Evolutionary conservation across 805 yeast species (phyloP).

Genomic region (Candida sakaeoensis): DNA sequence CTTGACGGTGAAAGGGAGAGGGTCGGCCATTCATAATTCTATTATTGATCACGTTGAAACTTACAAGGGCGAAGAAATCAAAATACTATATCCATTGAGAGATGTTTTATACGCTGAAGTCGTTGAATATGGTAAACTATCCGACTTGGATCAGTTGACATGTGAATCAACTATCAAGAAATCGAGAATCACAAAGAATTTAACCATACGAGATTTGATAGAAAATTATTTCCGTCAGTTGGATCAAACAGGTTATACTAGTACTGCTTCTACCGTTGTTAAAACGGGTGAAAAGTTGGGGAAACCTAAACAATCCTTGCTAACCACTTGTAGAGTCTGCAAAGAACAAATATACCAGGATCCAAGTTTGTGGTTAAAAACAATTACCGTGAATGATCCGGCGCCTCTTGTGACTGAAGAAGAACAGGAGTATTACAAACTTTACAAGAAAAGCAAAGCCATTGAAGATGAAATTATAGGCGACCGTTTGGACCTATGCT

Average conservation of each 20-base stretch:
- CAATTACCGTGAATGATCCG: slow-evolving; percentile 60
- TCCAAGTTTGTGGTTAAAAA: slow-evolving; percentile 63
- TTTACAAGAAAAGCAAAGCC: slow-evolving; percentile 5
- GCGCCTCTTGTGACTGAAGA: slow-evolving; percentile 43
- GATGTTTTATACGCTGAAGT: slow-evolving; percentile 74
- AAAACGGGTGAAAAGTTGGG: slow-evolving; percentile 79
- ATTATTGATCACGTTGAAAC: slow-evolving; percentile 42
- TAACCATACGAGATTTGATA: slow-evolving; percentile 79
- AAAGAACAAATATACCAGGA: slow-evolving; percentile 48
- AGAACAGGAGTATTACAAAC: slow-evolving; percentile 29
- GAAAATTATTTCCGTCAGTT: slow-evolving; percentile 66
- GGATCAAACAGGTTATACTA: slow-evolving; percentile 72
- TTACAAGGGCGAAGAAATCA: slow-evolving; percentile 29
- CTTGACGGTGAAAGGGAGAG: slow-evolving; percentile 83
- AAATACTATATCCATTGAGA: slow-evolving; percentile 65
- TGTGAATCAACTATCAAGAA: slow-evolving; percentile 17
- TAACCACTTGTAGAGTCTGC: slow-evolving; percentile 53
- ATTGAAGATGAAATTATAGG: slow-evolving; percentile 8
- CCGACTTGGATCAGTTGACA: slow-evolving; percentile 33
- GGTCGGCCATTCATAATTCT: slow-evolving; percentile 55
- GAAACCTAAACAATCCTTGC: slow-evolving; percentile 30
- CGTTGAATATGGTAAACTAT: slow-evolving; percentile 47
- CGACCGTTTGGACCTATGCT: slow-evolving; percentile 48
- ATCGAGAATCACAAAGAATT: slow-evolving; percentile 56
- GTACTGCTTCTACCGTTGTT: slow-evolving; percentile 88